Conservation (phyloP, 2,329 filamentous ascomycete genomes). For the Colletotrichum noveboracense region DNA sequence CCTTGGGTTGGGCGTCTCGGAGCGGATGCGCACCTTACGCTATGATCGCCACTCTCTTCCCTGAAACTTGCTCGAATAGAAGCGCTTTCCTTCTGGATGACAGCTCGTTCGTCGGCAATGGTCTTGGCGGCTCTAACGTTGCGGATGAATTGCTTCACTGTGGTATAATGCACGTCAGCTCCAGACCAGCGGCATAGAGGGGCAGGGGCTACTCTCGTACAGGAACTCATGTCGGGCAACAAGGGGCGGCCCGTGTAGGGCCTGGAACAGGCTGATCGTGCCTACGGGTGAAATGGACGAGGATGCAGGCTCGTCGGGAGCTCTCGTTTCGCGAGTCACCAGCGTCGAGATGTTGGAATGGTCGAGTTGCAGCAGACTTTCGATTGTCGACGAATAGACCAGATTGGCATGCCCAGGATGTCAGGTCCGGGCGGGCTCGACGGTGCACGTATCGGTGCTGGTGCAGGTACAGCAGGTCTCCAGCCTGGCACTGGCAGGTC, state of each 20-base stretch:
- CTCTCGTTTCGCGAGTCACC: conserved; percentile 3
- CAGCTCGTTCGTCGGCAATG: conserved; percentile 96
- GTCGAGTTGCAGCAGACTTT: not conserved
- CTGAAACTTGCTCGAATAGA: conserved; percentile 97
- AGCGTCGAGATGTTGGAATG: not conserved
- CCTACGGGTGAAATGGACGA: not conserved
- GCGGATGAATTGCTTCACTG: conserved; percentile 99
- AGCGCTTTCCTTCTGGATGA: conserved; percentile 98
- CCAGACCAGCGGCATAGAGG: not conserved
- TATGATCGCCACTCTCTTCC: conserved; percentile 93
- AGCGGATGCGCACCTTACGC: conserved; percentile 73
- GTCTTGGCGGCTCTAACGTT: conserved; percentile 99
- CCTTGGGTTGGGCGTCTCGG: conserved; percentile 14
- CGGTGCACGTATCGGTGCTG: not conserved
- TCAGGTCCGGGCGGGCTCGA: conserved; percentile 3
- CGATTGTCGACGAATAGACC: conserved; percentile 9
- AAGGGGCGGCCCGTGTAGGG: conserved; percentile 18
- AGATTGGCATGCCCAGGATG: conserved; percentile 16
- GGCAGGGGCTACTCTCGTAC: conserved; percentile 28
- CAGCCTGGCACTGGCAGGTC: conserved; percentile 1
- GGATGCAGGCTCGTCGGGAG: conserved; percentile 1
- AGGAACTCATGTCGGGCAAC: conserved; percentile 42
- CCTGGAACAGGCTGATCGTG: conserved; percentile 7
- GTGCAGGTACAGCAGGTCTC: not conserved
- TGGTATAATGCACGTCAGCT: conserved; percentile 14